These are phyloP conservation scores for Trametes polyzona DNA, from an alignment of 1,284 basidiomycete genomes.

Conservation along the genomic window DNA sequence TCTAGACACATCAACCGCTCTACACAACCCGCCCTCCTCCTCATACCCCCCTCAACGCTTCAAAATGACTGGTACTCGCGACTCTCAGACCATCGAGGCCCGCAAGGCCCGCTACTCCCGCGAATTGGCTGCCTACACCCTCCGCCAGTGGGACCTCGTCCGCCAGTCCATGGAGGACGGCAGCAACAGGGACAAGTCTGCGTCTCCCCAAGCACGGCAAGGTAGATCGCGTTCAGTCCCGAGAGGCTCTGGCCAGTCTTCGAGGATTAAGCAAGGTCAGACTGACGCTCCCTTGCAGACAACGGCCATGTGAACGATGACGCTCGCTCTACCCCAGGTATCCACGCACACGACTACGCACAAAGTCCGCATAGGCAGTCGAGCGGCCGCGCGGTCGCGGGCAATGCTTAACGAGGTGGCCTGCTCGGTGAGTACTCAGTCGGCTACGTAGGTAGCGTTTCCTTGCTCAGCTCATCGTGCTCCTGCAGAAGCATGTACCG, in stretches of 20 bases:
- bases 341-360: constrained; percentile 36
- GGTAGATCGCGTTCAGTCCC: constrained; percentile 9
- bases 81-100: constrained; percentile 42
- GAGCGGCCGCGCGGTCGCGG: constrained; percentile 22
- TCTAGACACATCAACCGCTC: neutral
- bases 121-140: constrained; percentile 62
- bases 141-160: constrained; percentile 54
- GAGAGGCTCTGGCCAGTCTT: constrained; percentile 11
- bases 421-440: neutral
- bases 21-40: neutral
- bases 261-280: constrained; percentile 28
- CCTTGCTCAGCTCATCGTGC: too few species aligned
- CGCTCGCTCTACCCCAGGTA: constrained; percentile 25
- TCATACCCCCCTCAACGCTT: neutral
- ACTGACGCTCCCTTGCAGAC: neutral
- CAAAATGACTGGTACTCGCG: constrained; percentile 29
- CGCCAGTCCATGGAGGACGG: constrained; percentile 33
- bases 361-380: constrained; percentile 25
- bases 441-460: neutral
- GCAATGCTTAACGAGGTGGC: constrained; percentile 3
- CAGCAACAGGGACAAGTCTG: constrained; percentile 11
- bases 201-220: constrained; percentile 8
- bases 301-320: constrained; percentile 2
- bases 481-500: neutral
- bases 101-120: constrained; percentile 56